Evolutionary conservation across 345 rosid genomes (phyloP).

Genomic region (Limnanthes douglasii): DNA sequence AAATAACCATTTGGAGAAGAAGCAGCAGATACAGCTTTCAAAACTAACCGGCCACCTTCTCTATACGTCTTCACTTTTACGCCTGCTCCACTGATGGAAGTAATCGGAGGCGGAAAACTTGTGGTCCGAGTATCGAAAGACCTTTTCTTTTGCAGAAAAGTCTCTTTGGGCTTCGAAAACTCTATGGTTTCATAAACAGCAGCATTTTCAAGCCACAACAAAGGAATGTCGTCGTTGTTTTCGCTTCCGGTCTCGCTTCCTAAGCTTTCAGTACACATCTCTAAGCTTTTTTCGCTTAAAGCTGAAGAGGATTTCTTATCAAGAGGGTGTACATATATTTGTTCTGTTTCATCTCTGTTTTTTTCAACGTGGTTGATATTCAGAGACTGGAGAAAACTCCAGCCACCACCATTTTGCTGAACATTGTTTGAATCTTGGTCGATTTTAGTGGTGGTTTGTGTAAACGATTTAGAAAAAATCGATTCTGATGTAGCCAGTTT

Average conservation of each 20-base stretch:
- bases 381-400: constrained; percentile 44
- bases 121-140: constrained; percentile 13
- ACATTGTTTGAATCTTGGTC: neutral
- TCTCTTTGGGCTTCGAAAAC: constrained; percentile 7
- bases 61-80: constrained; percentile 24
- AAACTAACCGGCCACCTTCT: constrained; percentile 64
- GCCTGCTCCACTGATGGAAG: constrained; percentile 33
- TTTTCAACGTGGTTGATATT: constrained; percentile 6
- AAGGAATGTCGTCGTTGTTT: constrained; percentile 20
- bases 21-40: constrained; percentile 32
- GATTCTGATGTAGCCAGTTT: constrained; percentile 21
- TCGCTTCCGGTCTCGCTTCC: constrained; percentile 78
- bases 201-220: constrained; percentile 14
- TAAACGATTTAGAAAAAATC: neutral
- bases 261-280: constrained; percentile 83
- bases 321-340: constrained; percentile 40
- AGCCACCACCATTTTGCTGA: no score
- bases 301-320: constrained; percentile 30
- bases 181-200: constrained; percentile 7
- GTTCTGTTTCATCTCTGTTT: constrained; percentile 6
- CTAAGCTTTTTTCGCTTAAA: constrained; percentile 55
- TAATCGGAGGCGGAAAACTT: constrained; percentile 77
- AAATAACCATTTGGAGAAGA: constrained; percentile 15
- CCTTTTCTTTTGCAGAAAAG: neutral
- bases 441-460: neutral